phyloP scores from a whole-genome alignment of 1,139 yeast species.

The Hansenula sp. region DNA sequence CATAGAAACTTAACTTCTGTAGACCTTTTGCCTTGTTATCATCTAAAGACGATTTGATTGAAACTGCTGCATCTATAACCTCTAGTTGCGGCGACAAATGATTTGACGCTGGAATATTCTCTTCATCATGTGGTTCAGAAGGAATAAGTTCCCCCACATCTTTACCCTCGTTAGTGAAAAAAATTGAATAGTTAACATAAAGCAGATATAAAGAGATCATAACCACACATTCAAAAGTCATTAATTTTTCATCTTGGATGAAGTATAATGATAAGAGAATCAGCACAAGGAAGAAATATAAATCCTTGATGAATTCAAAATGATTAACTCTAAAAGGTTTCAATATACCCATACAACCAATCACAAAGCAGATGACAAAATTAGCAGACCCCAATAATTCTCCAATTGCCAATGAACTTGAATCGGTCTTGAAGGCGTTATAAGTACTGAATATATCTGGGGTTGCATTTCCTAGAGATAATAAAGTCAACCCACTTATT shows the following conservation, averaged over 20 bases:
- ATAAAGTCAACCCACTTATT: slow-evolving; percentile 78
- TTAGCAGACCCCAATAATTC: slow-evolving; percentile 85
- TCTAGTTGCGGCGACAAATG: neutral
- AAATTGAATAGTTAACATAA: slow-evolving; percentile 32
- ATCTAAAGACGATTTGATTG: slow-evolving; percentile 5
- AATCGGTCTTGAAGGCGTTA: slow-evolving; percentile 66
- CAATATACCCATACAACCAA: slow-evolving; percentile 69
- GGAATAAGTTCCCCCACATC: slow-evolving; percentile 1
- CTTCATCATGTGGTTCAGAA: slow-evolving; percentile 4
- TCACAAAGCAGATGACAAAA: slow-evolving; percentile 69
- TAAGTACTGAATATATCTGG: slow-evolving; percentile 88
- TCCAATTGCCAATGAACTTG: slow-evolving; percentile 78
- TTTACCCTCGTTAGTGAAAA: slow-evolving; percentile 9
- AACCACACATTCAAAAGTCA: slow-evolving; percentile 38
- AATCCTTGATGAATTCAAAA: slow-evolving; percentile 39
- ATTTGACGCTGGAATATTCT: neutral
- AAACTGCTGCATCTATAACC: neutral
- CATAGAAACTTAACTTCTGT: slow-evolving; percentile 13
- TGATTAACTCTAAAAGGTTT: slow-evolving; percentile 57
- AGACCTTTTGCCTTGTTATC: slow-evolving; percentile 11
- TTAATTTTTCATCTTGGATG: slow-evolving; percentile 46
- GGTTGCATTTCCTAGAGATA: slow-evolving; percentile 90
- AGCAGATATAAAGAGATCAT: slow-evolving; percentile 38
- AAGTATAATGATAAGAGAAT: slow-evolving; percentile 38
- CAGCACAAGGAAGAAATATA: slow-evolving; percentile 27